These are phyloP conservation scores for Debaryomyces psychrophilus DNA, from an alignment of 1,139 yeast species.

Conservation along the genomic window DNA sequence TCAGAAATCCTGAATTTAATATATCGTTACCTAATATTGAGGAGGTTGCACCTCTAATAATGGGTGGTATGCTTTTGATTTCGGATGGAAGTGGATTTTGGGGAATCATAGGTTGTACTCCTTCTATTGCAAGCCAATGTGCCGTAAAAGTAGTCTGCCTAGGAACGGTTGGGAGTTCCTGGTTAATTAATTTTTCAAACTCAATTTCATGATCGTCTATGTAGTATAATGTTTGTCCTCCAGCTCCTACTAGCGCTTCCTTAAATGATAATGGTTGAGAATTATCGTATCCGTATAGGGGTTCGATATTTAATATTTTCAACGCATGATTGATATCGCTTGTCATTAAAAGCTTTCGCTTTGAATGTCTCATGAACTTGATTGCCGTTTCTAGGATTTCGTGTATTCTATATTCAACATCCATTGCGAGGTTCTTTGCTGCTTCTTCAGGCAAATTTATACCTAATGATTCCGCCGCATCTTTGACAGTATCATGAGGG, in stretches of 20 bases:
- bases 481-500: slow-evolving; percentile 94
- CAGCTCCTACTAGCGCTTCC: slow-evolving; percentile 85
- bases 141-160: slow-evolving; percentile 91
- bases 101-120: slow-evolving; percentile 96
- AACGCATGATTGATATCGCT: slow-evolving; percentile 82
- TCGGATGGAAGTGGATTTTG: slow-evolving; percentile 91
- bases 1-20: slow-evolving; percentile 29
- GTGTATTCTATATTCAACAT: slow-evolving; percentile 94
- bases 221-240: slow-evolving; percentile 89
- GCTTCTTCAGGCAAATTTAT: slow-evolving; percentile 87
- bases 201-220: slow-evolving; percentile 91
- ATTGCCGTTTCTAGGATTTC: slow-evolving; percentile 94
- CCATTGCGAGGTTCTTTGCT: slow-evolving; percentile 95
- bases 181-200: slow-evolving; percentile 89
- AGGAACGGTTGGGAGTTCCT: slow-evolving; percentile 94
- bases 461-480: slow-evolving; percentile 93
- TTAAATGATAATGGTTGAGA: slow-evolving; percentile 66
- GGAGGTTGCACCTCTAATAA: slow-evolving; percentile 70
- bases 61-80: slow-evolving; percentile 65
- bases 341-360: slow-evolving; percentile 79
- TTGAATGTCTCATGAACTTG: slow-evolving; percentile 94
- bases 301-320: slow-evolving; percentile 85
- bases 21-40: slow-evolving; percentile 49
- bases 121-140: slow-evolving; percentile 98
- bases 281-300: slow-evolving; percentile 74